Evolutionary conservation across 176 grass and related monocot genomes (phyloP), one percentile per base, ranked within the genome.

Genomic region (Pontederia paniculata): DNA sequence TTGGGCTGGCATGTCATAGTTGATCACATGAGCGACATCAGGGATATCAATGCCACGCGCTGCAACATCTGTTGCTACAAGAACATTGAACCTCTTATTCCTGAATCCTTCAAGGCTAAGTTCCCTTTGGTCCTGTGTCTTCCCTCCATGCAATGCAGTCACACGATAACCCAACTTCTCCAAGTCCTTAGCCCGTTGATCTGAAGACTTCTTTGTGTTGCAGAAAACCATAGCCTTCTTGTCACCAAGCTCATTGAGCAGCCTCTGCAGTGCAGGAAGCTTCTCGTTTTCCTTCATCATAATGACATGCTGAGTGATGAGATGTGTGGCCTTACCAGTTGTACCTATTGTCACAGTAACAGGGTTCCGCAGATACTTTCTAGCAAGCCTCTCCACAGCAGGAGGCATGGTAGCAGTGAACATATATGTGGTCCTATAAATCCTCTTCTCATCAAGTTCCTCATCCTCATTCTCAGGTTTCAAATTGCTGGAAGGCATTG

Each of bases 31-130:
- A 23, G 91, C 91, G 54, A 97, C 91, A 76, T 97, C 91, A 65
- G 91, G 91, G 70, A 97, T 97, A 68, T 97, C 91, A 74, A 97
- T 97, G 74, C 91, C 91, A 87, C 91, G 85, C 17, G 86, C 91
- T 23, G 86, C 86, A 60, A 97, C 91, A 46, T 97, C 91, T 64
- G 86, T 97, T 10, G 91, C 91, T 48, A 97, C 86, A 74, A 97
- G 85, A 80, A 97, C 91, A 77, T 89, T 97, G 55, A 97, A 97
- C 52, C 91, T 67, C 17, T 78, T 84, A 65, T 97, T 97, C 54
- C 86, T 85, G 67, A 97, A 97, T 43, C 91, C 91, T 15, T 97
- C 91, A 46, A 97, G 83, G 58, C 82, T 90, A 15, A 89, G 90
- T 60, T 97, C 91, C 70, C 91, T 82, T 72, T 97, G 91, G 44